A percentile compares a stretch with the other conserved stretches of the same genome.
These are phyloP conservation scores for Aspergillus ostianus DNA, from an alignment of 495 filamentous ascomycete species.

Conservation along the genomic window DNA sequence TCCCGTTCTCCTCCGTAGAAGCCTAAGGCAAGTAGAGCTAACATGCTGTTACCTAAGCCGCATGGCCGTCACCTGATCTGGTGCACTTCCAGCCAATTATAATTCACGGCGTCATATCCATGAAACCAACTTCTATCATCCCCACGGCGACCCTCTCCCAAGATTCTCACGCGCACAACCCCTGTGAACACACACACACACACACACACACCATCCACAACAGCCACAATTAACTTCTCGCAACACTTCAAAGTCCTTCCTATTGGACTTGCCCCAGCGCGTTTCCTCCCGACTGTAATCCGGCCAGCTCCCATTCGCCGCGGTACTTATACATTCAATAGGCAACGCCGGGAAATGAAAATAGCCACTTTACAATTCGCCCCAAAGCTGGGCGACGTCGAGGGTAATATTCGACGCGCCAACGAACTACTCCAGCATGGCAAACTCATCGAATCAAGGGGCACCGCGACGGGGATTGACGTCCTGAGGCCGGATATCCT, in stretches of 20 bases:
- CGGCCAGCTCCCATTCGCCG: not conserved
- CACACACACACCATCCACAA: too few species aligned
- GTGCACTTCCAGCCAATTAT: not conserved
- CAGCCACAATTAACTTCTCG: not conserved
- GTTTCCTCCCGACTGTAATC: not conserved
- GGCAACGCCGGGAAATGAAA: constrained; percentile 53
- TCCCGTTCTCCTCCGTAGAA: not conserved
- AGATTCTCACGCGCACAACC: not conserved
- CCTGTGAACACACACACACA: too few species aligned
- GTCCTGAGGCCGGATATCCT: constrained; percentile 54
- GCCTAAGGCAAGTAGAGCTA: not conserved
- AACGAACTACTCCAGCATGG: constrained; percentile 62
- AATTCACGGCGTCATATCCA: not conserved
- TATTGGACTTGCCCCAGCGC: not conserved
- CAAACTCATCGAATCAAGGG: constrained; percentile 16
- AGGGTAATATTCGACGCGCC: constrained; percentile 72
- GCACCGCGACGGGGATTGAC: constrained; percentile 24
- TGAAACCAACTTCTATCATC: not conserved
- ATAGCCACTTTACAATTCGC: constrained; percentile 82
- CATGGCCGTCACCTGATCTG: not conserved
- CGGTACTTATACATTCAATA: not conserved
- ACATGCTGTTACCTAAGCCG: not conserved
- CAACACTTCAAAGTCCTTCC: not conserved
- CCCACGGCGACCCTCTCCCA: not conserved
- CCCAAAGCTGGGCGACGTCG: constrained; percentile 69